phyloP scores from a whole-genome alignment of 768 basidiomycete genomes.

The Boletus reticulatus region DNA sequence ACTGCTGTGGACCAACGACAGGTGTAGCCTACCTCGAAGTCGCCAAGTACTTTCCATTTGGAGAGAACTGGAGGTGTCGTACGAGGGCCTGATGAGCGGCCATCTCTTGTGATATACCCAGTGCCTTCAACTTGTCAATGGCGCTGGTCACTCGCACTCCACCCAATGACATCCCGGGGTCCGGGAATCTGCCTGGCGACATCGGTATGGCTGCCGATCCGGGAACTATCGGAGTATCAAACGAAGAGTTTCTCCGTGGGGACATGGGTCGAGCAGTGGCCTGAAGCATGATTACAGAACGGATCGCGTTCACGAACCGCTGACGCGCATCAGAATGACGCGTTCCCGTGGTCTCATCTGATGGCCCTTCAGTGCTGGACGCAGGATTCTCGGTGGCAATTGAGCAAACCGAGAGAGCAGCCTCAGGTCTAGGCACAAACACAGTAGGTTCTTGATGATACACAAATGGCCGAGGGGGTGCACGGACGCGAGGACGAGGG shows the following conservation, averaged over 20 bases:
- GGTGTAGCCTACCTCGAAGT: constrained; percentile 44
- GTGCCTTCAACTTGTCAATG: constrained; percentile 40
- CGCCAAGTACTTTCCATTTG: constrained; percentile 50
- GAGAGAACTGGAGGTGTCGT: constrained; percentile 54
- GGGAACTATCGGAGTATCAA: constrained; percentile 24
- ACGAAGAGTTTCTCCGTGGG: constrained; percentile 31
- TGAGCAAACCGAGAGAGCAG: constrained; percentile 27
- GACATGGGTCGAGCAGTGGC: constrained; percentile 31
- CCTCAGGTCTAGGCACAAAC: constrained; percentile 18
- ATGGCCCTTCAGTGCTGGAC: constrained; percentile 25
- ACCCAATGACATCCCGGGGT: constrained; percentile 36
- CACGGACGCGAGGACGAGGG: constrained; percentile 9
- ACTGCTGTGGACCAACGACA: not conserved
- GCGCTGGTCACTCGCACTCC: constrained; percentile 40
- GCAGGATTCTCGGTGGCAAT: constrained; percentile 25
- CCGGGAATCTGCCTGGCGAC: constrained; percentile 32
- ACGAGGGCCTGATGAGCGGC: constrained; percentile 49
- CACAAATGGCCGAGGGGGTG: constrained; percentile 8
- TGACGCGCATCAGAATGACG: constrained; percentile 31
- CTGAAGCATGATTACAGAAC: constrained; percentile 46
- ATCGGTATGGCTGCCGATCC: constrained; percentile 21
- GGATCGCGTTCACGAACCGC: constrained; percentile 43
- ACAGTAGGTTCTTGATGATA: constrained; percentile 23
- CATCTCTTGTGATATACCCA: constrained; percentile 42
- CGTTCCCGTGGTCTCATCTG: constrained; percentile 26